Conservation (phyloP, 305 asterid genomes). For the Fraxinus platypoda region DNA sequence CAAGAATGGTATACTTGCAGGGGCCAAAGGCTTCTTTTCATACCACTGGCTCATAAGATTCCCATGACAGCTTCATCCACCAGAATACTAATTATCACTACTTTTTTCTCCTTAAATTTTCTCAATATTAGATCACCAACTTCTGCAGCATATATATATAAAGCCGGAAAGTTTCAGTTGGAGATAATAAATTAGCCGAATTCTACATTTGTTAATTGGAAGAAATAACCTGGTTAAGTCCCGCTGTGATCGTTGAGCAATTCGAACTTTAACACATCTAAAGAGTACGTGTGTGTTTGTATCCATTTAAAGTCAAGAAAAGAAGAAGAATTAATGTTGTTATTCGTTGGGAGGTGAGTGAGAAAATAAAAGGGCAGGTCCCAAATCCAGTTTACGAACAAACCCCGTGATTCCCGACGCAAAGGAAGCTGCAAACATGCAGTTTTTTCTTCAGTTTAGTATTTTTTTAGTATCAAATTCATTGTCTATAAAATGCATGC, state of each 20-base stretch:
- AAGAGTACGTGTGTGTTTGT: background rate
- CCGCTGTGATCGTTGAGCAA: background rate
- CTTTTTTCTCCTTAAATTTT: background rate
- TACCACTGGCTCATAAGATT: background rate
- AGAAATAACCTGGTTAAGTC: background rate
- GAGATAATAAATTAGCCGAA: background rate
- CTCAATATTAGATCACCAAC: background rate
- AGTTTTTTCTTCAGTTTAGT: conserved; percentile 3
- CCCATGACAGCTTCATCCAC: background rate
- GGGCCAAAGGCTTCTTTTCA: background rate
- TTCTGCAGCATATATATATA: background rate
- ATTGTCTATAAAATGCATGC: conserved; percentile 2
- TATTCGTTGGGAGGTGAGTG: background rate
- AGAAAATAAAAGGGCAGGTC: conserved; percentile 30
- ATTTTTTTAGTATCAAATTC: conserved; percentile 2
- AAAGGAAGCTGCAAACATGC: conserved; percentile 71
- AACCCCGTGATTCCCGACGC: conserved; percentile 81
- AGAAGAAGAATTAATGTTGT: background rate
- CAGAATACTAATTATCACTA: background rate
- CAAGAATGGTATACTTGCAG: background rate
- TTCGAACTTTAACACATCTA: background rate
- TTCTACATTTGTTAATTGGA: too few species aligned
- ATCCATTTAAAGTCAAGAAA: too few species aligned
- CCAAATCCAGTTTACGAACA: conserved; percentile 43
- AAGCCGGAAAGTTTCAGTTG: background rate